A percentile compares a stretch with the other conserved stretches of the same genome.
Evolutionary conservation across 306 rosid genomes (phyloP).

Genomic region (Sindora glabra): DNA sequence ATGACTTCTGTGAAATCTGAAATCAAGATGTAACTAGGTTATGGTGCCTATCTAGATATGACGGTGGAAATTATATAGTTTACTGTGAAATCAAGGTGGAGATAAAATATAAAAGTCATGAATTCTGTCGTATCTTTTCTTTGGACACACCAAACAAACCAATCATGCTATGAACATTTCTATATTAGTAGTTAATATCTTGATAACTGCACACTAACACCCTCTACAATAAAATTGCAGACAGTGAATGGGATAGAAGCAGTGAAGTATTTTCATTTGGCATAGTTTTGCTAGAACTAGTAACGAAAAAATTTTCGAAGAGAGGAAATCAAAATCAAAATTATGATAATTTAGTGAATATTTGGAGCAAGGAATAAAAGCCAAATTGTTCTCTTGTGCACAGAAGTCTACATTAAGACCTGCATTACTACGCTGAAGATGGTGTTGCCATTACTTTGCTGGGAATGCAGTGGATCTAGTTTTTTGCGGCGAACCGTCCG

Average conservation of each 20-base stretch:
- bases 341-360: slow-evolving; percentile 23
- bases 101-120: too few relatives aligned
- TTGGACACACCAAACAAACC: too few relatives aligned
- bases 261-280: slow-evolving; percentile 50
- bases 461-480: slow-evolving; percentile 36
- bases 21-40: too few relatives aligned
- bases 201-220: neutral
- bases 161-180: too few relatives aligned
- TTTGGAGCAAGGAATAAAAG: slow-evolving; percentile 62
- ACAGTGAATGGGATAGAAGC: slow-evolving; percentile 35
- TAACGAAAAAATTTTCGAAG: slow-evolving; percentile 33
- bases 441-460: slow-evolving; percentile 36
- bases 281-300: slow-evolving; percentile 40
- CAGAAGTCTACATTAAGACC: slow-evolving; percentile 36
- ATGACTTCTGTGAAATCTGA: too few relatives aligned
- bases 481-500: slow-evolving; percentile 25
- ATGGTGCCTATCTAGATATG: too few relatives aligned
- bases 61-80: too few relatives aligned
- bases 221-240: slow-evolving; percentile 3
- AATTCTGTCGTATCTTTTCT: too few relatives aligned
- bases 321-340: neutral
- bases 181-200: too few relatives aligned
- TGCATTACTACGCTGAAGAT: slow-evolving; percentile 42
- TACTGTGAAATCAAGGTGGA: too few relatives aligned
- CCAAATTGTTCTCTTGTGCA: slow-evolving; percentile 48